Base-by-base conservation (phyloP, 2,329 filamentous ascomycete genomes). In the Aureobasidium zeae region DNA sequence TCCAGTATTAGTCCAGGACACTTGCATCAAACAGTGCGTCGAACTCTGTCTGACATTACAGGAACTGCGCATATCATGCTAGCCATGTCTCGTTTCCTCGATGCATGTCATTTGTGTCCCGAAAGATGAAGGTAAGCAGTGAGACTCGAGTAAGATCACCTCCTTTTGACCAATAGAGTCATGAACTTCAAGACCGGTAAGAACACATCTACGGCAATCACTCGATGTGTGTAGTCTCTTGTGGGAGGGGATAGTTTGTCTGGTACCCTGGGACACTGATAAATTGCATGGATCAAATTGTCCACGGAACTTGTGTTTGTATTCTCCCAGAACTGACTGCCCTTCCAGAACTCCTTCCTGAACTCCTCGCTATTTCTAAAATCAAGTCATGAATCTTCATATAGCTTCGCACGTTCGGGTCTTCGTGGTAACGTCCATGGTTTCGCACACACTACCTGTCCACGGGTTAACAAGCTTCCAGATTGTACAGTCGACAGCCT, bases 391-490 rank as follows among this genome's bases (percentile, higher is more conserved):
- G 38, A 32, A 12, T 36, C 22, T 41, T 47, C 37, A 12, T 43
- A 5, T n/a, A 26, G 44, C 21, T 41, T 46, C 24, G 11, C 25
- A 24, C 17, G 5, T 11, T 35, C 32, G 4, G 45, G 29, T 20
- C 45, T 36, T 32, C 37, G 21, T 13, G 68, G 68, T 44, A 72
- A 55, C 17, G 67, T 70, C 68, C 68, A 72, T 33, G 68, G 68
- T 42, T 69, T 63, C 15, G 65, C 65, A 48, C 68, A 71, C 21
- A 71, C 65, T 37, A 70, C 57, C 67, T 70, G 42, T 13, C 32
- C n/a, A 10, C 20, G 31, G 9, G 30, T 48, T 22, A 42, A 43
- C 32, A 37, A 44, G 24, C 45, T 39, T 39, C 42, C 31, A 20
- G 26, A 10, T n/a, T n/a, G n/a, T n/a, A n/a, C n/a, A n/a, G n/a